A percentile compares a stretch with the other conserved stretches of the same genome.
phyloP scores from a whole-genome alignment of 2,329 filamentous ascomycete species.

The Massarina eburnea region DNA sequence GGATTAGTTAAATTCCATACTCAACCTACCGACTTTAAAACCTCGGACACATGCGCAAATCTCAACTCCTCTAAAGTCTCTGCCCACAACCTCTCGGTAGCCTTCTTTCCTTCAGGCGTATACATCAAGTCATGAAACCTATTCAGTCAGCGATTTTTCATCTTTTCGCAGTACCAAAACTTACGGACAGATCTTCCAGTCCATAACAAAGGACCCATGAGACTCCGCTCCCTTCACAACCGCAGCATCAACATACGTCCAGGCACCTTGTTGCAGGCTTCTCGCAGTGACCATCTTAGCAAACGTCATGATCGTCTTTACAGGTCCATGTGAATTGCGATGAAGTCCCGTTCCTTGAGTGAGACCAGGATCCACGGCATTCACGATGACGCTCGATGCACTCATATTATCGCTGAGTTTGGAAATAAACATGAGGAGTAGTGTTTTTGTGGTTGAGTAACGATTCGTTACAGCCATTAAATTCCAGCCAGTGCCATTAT shows the following conservation, averaged over 20 bases:
- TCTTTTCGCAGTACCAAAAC: conserved; percentile 11
- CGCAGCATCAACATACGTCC: conserved; percentile 52
- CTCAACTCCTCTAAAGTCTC: conserved; percentile 6
- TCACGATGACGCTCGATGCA: conserved; percentile 40
- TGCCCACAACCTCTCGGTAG: conserved; percentile 2
- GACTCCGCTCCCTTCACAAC: conserved; percentile 52
- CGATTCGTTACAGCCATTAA: conserved; percentile 8
- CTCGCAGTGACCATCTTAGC: conserved; percentile 28
- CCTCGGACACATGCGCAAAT: conserved; percentile 1
- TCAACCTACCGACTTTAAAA: not conserved
- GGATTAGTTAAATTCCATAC: not conserved
- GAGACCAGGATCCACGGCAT: conserved; percentile 52
- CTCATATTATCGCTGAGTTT: conserved; percentile 18
- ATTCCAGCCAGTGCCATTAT: conserved; percentile 7
- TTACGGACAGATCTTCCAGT: conserved; percentile 52
- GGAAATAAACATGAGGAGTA: conserved; percentile 18
- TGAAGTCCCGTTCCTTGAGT: conserved; percentile 48
- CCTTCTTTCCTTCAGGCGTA: conserved; percentile 2
- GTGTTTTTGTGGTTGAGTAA: conserved; percentile 22
- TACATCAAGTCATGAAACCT: conserved; percentile 5
- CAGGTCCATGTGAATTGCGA: conserved; percentile 11
- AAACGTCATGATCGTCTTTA: conserved; percentile 20
- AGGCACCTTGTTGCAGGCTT: conserved; percentile 45
- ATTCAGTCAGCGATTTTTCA: not conserved
- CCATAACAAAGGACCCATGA: conserved; percentile 55